Evolutionary conservation across 345 rosid species (phyloP), one percentile per base, ranked within the genome.

Genomic region (Camelina sativa): DNA sequence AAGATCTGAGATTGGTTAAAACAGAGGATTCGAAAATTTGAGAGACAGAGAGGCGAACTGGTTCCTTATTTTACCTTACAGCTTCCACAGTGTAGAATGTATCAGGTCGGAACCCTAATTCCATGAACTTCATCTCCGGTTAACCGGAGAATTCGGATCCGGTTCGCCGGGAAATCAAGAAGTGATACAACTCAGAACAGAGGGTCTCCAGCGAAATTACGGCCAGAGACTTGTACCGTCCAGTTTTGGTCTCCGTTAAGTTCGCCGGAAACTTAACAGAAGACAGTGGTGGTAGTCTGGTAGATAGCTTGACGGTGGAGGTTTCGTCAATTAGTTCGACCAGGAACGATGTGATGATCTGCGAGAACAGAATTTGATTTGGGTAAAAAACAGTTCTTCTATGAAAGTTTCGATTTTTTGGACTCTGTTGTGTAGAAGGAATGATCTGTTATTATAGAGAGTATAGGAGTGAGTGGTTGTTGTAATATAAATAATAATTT

Each of bases 41-140:
- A 43, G 57, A 30, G 35, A 30, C 2, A 34, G 40, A 37, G 57
- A 30, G 35, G n/a, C n/a, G 54, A 28, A 28, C 47, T 56, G n/a
- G 6, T 77, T 57, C 11, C 56, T 44, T 5, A 8, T 61, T 50
- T 61, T 79, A 94, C 98, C 98, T 94, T 41, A 85, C 91, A 37
- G 95, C 88, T 63, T 91, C 97, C 4, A 83, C 79, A 40, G 97
- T 82, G 82, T 88, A 84, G 87, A 94, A 94, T 74, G 93, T 90
- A 69, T 90, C 97, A 3, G 95, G 97, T 72, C 96, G 87, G 58
- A 87, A 88, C 69, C 98, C 98, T 30, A 94, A 88, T 73, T 91
- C 91, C 97, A 94, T 94, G 67, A 87, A 91, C 89, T 94, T 94
- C 98, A 94, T 94, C 83, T 68, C 79, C 68, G 67, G 66, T 62